phyloP scores from a whole-genome alignment of 2,329 filamentous ascomycete species.

The Colletotrichum sidae region DNA sequence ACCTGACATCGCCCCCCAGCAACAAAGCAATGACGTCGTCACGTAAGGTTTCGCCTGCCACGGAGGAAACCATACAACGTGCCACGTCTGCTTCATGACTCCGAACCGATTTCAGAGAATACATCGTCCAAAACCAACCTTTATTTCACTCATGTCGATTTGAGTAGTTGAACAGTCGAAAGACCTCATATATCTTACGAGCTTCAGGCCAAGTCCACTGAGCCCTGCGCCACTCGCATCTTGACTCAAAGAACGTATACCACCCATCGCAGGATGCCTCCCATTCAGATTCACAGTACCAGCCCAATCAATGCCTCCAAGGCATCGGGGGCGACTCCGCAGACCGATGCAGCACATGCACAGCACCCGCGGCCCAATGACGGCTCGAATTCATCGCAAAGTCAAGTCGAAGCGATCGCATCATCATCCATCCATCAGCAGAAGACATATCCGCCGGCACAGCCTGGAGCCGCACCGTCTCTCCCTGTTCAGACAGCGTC shows the following conservation, averaged over 20 bases:
- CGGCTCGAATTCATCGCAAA: slow-evolving; percentile 37
- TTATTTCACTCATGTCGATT: slow-evolving; percentile 5
- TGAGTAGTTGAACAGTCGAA: slow-evolving; percentile 6
- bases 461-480: slow-evolving; percentile 59
- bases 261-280: slow-evolving; percentile 58
- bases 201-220: slow-evolving; percentile 5
- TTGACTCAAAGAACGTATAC: slow-evolving; percentile 13
- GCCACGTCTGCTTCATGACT: slow-evolving; percentile 37
- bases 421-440: slow-evolving; percentile 40
- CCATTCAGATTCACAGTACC: slow-evolving; percentile 69
- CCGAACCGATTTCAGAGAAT: slow-evolving; percentile 29
- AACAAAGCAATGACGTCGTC: slow-evolving; percentile 36
- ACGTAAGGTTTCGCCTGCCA: slow-evolving; percentile 35
- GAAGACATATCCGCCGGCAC: slow-evolving; percentile 53
- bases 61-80: slow-evolving; percentile 32
- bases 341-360: slow-evolving; percentile 48
- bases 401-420: slow-evolving; percentile 38
- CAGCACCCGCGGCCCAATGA: slow-evolving; percentile 3
- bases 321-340: slow-evolving; percentile 60
- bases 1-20: slow-evolving; percentile 32
- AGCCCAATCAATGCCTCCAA: slow-evolving; percentile 70
- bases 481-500: slow-evolving; percentile 57
- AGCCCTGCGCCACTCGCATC: slow-evolving; percentile 19
- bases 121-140: background rate
- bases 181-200: background rate